Evolutionary conservation across 371 early-diverging fungal genomes (phyloP), one percentile per base, ranked within the genome.

Genomic region (Mucor piriformis): DNA sequence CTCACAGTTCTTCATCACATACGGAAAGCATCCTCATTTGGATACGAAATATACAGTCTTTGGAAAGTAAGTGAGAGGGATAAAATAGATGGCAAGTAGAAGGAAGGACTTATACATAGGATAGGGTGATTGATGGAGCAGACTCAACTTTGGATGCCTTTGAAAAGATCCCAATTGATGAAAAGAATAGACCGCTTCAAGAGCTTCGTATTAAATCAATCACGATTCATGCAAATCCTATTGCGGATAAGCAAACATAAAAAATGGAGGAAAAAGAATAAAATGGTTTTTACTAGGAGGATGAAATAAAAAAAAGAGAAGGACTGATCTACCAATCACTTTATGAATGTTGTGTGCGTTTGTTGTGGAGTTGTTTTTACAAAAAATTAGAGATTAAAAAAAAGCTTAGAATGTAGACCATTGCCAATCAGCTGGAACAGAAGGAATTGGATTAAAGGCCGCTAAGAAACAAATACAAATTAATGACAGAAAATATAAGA

Each of bases 141-240:
- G 96, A 96, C 53, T 84, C 92, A 18, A 88, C 90, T 6, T 75
- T 96, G 66, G 93, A 92, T 61, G 87, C 88, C 0, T 72, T 98
- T 37, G 97, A 98, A 67, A 89, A 86, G 50, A 72, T 95, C 15
- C 89, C 94, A 18, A 93, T 94, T 10, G 94, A 92, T 62, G 89
- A 86, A 47, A 92, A 92, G 66, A 74, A 90, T 67, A 76, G 93
- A 24, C 97, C 98, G 4, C 63, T 89, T 20, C 88, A 95, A 61
- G 92, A 91, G 1, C 82, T 95, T 16, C 81, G 85, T 59, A 91
- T 97, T 18, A 78, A 76, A 50, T 78, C 81, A 3, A 85, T 95
- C 12, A 95, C 92, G 0, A 90, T 97, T 34, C 96, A 96, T 75
- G 95, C 98, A n/a, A 97, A 97, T 68, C 98, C 98, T 8, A 79